Percentiles rank a stretch among this genome's conserved stretches.
Evolutionary conservation across 106 monocot species (phyloP).

Genomic region (Apostasia ramifera): DNA sequence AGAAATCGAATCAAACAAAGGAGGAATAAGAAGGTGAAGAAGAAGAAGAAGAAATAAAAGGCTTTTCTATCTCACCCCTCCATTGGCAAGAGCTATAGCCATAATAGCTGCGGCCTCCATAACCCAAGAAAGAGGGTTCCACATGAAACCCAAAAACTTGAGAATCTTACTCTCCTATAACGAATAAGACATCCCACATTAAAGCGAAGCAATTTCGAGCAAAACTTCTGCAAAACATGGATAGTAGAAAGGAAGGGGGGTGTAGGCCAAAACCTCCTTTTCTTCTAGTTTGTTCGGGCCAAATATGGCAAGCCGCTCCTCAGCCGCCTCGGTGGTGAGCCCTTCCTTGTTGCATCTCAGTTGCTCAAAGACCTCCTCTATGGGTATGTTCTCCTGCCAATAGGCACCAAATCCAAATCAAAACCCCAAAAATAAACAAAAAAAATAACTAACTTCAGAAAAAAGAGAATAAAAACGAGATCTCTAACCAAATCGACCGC

Average conservation of each 20-base stretch:
- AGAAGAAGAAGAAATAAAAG: neutral
- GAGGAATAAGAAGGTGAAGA: neutral
- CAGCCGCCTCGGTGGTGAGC: conserved; percentile 49
- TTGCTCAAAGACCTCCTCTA: conserved; percentile 92
- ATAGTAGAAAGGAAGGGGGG: neutral
- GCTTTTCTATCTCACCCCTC: conserved; percentile 52
- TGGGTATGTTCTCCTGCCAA: conserved; percentile 75
- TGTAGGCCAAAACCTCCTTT: conserved; percentile 56
- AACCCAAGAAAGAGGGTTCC: conserved; percentile 99
- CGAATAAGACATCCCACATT: neutral
- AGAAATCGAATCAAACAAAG: neutral
- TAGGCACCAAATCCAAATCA: neutral
- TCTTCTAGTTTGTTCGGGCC: conserved; percentile 99
- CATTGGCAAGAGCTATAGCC: conserved; percentile 97
- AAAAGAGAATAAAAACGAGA: neutral
- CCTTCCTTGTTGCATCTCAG: conserved; percentile 84
- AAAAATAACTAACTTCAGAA: neutral
- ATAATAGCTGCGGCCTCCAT: conserved; percentile 98
- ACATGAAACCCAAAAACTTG: conserved; percentile 97
- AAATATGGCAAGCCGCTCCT: conserved; percentile 77
- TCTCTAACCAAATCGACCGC: conserved; percentile 57
- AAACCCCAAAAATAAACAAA: conserved; percentile 5
- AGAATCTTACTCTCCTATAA: conserved; percentile 80
- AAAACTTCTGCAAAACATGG: neutral
- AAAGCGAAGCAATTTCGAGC: neutral